Evolutionary conservation across 306 rosid species (phyloP), one percentile per base, ranked within the genome.

Genomic region (Quillaja saponaria): DNA sequence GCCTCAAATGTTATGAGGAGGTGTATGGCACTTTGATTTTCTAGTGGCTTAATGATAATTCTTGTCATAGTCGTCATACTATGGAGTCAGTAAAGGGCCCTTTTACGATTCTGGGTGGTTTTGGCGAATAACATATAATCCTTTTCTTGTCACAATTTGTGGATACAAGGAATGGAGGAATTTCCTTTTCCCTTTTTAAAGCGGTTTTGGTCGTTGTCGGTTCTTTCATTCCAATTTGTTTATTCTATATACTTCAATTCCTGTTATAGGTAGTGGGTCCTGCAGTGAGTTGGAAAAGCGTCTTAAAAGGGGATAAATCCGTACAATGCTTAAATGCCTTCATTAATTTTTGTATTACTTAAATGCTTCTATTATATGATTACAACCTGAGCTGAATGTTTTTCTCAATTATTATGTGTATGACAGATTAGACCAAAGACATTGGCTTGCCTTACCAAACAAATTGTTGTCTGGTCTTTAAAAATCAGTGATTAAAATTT

Each of bases 61-160:
- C 33, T 55, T 21, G 35, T 49, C 57, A 61, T 20, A 40, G 48
- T 55, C 67, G 67, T 64, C 68, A 49, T 71, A 48, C 49, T 63
- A 65, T 69, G 75, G 58, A 72, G 79, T 78, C 50, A 7, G 48
- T 42, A 66, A 28, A 63, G 10, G 54, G 60, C 53, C 42, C 39
- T 42, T 52, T 56, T 61, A 33, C 17, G 34, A 55, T 55, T 63
- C 41, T 64, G 58, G 61, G 57, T 72, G 53, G 72, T 72, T 80
- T 81, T 76, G 74, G 80, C 77, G 0, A 72, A 71, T 74, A 71
- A 68, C 61, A 69, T 55, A 74, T 78, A 69, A 64, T 49, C n/a
- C 63, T 13, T 20, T 52, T 25, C 31, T 25, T 25, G 31, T 25
- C 45, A 62, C 49, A 54, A 61, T 39, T 48, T 62, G 13, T 34